A percentile compares a stretch with the other conserved stretches of the same genome.
phyloP scores from a whole-genome alignment of 2,329 filamentous ascomycete genomes.

The Penicillium janthinellum region DNA sequence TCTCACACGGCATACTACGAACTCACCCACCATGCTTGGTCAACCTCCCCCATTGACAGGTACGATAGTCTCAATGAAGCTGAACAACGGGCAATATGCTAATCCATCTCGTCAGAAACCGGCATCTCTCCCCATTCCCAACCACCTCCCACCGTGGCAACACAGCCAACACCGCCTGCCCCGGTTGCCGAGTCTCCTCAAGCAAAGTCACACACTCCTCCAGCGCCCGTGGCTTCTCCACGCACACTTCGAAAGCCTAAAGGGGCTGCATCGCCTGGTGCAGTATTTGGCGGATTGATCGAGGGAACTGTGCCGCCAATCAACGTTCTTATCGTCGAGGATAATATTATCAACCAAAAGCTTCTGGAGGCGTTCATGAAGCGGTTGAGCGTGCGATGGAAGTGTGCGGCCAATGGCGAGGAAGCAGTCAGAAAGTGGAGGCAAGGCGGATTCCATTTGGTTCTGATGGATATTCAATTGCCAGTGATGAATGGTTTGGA shows the following conservation, averaged over 20 bases:
- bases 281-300: constrained; percentile 63
- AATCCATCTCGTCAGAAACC: constrained; percentile 28
- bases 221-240: constrained; percentile 51
- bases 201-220: constrained; percentile 38
- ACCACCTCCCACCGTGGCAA: constrained; percentile 24
- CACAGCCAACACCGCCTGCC: constrained; percentile 39
- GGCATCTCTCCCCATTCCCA: constrained; percentile 31
- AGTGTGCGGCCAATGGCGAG: constrained; percentile 92
- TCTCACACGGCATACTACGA: constrained; percentile 71
- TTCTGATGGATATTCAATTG: constrained; percentile 97
- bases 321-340: constrained; percentile 95
- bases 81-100: background rate
- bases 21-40: constrained; percentile 72
- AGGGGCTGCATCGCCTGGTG: constrained; percentile 35
- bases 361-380: constrained; percentile 96
- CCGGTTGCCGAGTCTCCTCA: constrained; percentile 42
- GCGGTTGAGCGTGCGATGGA: constrained; percentile 90
- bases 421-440: constrained; percentile 95
- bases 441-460: constrained; percentile 87
- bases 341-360: constrained; percentile 96
- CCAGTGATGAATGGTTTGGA: constrained; percentile 96
- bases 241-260: constrained; percentile 43
- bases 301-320: constrained; percentile 89
- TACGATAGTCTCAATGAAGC: constrained; percentile 22
- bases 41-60: constrained; percentile 48